phyloP scores from a whole-genome alignment of 2,329 filamentous ascomycete species.

The Scopulariopsis brevicaulis region DNA sequence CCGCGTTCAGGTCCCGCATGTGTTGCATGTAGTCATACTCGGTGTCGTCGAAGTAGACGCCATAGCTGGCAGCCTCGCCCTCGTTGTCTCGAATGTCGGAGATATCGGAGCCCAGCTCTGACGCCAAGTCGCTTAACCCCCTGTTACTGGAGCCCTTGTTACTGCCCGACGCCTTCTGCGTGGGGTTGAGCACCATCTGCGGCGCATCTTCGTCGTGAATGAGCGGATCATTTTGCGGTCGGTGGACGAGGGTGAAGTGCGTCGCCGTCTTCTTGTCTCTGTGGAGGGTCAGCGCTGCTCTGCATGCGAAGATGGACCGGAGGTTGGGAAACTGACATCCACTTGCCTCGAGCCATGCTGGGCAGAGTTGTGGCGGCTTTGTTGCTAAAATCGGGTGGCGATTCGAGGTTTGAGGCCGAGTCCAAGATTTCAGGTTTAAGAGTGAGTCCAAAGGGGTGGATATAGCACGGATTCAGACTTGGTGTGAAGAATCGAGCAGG shows the following conservation, averaged over 20 bases:
- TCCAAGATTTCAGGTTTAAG: neutral
- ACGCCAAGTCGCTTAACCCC: conserved; percentile 63
- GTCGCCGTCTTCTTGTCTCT: conserved; percentile 82
- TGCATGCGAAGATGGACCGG: neutral
- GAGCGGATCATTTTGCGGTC: conserved; percentile 91
- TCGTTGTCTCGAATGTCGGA: conserved; percentile 71
- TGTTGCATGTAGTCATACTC: conserved; percentile 99
- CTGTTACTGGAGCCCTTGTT: conserved; percentile 32
- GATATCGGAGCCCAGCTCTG: conserved; percentile 60
- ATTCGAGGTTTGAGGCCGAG: neutral
- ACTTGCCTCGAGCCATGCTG: conserved; percentile 67
- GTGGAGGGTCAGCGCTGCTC: conserved; percentile 12
- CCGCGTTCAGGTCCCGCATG: conserved; percentile 73
- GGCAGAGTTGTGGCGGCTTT: neutral
- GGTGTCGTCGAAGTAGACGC: conserved; percentile 89
- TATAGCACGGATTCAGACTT: neutral
- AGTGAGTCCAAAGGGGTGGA: neutral
- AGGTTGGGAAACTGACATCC: conserved; percentile 35
- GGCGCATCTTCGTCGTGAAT: conserved; percentile 87
- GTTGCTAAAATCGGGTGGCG: neutral
- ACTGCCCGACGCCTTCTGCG: conserved; percentile 19
- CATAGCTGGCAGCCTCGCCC: conserved; percentile 89
- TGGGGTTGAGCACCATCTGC: conserved; percentile 79
- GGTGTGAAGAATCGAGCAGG: neutral
- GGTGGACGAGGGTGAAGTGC: conserved; percentile 89